Percentiles rank a stretch among this genome's conserved stretches.
phyloP scores from a whole-genome alignment of 2,329 filamentous ascomycete genomes.

The Pleoardoris graminearum region DNA sequence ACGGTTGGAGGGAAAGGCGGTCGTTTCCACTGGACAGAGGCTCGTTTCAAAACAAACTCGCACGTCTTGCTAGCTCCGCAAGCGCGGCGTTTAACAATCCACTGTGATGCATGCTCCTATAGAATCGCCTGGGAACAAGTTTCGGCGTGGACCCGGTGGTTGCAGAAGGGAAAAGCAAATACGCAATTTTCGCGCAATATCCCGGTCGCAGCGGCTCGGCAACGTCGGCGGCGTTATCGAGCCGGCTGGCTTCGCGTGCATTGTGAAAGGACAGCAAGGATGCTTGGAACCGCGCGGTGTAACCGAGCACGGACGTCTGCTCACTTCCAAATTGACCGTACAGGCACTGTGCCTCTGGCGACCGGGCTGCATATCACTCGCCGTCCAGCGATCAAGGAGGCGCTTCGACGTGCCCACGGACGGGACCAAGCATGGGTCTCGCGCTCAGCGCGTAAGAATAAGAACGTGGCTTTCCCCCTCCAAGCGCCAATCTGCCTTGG shows the following conservation, averaged over 20 bases:
- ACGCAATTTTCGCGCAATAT: slow-evolving; percentile 11
- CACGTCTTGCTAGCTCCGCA: slow-evolving; percentile 20
- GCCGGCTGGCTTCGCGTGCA: slow-evolving; percentile 20
- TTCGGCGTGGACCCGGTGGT: slow-evolving; percentile 5
- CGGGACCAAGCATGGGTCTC: slow-evolving; percentile 20
- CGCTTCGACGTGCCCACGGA: slow-evolving; percentile 20
- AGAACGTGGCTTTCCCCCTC: slow-evolving; percentile 40
- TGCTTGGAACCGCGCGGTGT: slow-evolving; percentile 32
- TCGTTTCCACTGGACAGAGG: slow-evolving; percentile 17
- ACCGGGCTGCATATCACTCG: slow-evolving; percentile 27
- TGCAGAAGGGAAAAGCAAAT: slow-evolving; percentile 15
- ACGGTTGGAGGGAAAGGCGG: slow-evolving; percentile 32
- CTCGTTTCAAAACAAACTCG: slow-evolving; percentile 32
- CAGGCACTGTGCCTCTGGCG: slow-evolving; percentile 19
- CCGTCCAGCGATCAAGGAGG: slow-evolving; percentile 25
- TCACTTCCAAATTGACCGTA: slow-evolving; percentile 26
- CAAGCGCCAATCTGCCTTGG: slow-evolving; percentile 37
- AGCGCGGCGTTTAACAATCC: slow-evolving; percentile 16
- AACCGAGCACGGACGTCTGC: slow-evolving; percentile 25
- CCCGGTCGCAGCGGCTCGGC: slow-evolving; percentile 7
- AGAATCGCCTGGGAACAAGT: slow-evolving; percentile 21
- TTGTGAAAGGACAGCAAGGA: slow-evolving; percentile 26
- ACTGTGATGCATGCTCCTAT: slow-evolving; percentile 18
- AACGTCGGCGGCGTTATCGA: slow-evolving; percentile 27
- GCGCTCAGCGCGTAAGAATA: slow-evolving; percentile 33